Base-by-base conservation (phyloP, 2,329 filamentous ascomycete genomes). In the Bipolaris oryzae region DNA sequence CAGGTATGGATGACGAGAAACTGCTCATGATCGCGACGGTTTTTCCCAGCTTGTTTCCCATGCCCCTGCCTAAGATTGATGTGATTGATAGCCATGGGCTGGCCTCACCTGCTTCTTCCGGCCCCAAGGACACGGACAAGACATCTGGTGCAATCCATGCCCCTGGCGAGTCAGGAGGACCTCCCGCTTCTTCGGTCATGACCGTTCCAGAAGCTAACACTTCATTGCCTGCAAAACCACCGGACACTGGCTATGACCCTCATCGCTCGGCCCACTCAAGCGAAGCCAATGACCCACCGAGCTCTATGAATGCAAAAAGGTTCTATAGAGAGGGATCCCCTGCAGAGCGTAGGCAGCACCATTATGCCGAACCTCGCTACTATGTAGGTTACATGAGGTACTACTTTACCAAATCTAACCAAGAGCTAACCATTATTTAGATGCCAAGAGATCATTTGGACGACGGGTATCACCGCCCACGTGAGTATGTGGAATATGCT, bases 1-100 rank as follows among this genome's bases (percentile, higher is more conserved):
- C 78, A 7, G 84, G 84, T 11, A 86, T 87, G 80, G 81, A 86
- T 65, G 80, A 83, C 38, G 74, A 80, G 43, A 87, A 85, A 68
- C 72, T 85, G 10, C 76, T 76, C 34, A 74, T 84, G 38, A 78
- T 86, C 55, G 77, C 78, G 9, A 80, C 80, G 44, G 81, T 81
- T 7, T 81, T 86, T 51, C 82, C 83, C 5, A 71, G 57, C 50
- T 50, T 76, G 5, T 81, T 81, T 46, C 76, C 79, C 7, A 65
- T 68, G 25, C 78, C 77, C 5, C 62, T 80, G n/a, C 79, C 79
- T 6, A 75, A 68, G 43, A 79, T 80, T 49, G 77, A 77, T 16
- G 57, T 69, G 18, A 69, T 79, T 16, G 70, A 73, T 33, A 66
- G 64, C 33, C 66, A 69, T 52, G 68, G 63, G 37, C 18, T 65